A percentile compares a stretch with the other conserved stretches of the same genome.
Evolutionary conservation across 164 flowering plant genomes (phyloP).

Genomic region (Vitis riparia): DNA sequence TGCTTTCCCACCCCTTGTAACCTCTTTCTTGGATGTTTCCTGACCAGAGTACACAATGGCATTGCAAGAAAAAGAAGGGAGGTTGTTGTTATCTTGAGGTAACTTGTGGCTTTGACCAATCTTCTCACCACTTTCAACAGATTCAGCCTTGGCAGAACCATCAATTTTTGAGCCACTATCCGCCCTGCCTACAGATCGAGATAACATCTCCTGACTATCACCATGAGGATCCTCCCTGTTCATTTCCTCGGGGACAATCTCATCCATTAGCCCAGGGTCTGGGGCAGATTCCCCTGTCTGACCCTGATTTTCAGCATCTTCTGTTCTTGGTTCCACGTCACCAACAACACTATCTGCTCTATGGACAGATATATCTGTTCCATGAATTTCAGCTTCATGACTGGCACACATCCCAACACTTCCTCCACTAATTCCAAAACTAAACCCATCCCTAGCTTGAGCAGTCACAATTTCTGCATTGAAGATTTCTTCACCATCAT

Average conservation of each 20-base stretch:
- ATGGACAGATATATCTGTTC: slow-evolving; percentile 69
- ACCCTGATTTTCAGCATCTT: slow-evolving; percentile 87
- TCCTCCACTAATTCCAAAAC: slow-evolving; percentile 95
- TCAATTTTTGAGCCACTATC: slow-evolving; percentile 95
- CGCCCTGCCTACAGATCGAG: slow-evolving; percentile 74
- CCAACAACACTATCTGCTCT: slow-evolving; percentile 85
- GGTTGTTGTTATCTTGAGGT: slow-evolving; percentile 42
- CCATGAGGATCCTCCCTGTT: slow-evolving; percentile 78
- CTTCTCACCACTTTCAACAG: slow-evolving; percentile 93
- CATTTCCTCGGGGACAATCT: slow-evolving; percentile 73
- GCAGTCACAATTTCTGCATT: slow-evolving; percentile 75
- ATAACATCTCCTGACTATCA: slow-evolving; percentile 89
- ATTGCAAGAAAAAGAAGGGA: slow-evolving; percentile 84
- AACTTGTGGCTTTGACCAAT: slow-evolving; percentile 41
- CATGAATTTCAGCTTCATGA: slow-evolving; percentile 98
- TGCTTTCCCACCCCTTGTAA: slow-evolving; percentile 57
- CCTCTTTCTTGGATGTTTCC: slow-evolving; percentile 75
- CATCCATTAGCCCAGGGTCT: slow-evolving; percentile 82
- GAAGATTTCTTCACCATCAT: slow-evolving; percentile 82
- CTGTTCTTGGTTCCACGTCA: slow-evolving; percentile 80
- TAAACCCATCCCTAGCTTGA: slow-evolving; percentile 69
- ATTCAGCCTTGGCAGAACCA: slow-evolving; percentile 84
- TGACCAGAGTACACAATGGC: slow-evolving; percentile 63
- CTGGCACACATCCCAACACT: slow-evolving; percentile 99
- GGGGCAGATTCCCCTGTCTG: slow-evolving; percentile 91